A percentile compares a stretch with the other conserved stretches of the same genome.
Evolutionary conservation across 257 asterid species (phyloP).

Genomic region (Marsdenia floribunda): DNA sequence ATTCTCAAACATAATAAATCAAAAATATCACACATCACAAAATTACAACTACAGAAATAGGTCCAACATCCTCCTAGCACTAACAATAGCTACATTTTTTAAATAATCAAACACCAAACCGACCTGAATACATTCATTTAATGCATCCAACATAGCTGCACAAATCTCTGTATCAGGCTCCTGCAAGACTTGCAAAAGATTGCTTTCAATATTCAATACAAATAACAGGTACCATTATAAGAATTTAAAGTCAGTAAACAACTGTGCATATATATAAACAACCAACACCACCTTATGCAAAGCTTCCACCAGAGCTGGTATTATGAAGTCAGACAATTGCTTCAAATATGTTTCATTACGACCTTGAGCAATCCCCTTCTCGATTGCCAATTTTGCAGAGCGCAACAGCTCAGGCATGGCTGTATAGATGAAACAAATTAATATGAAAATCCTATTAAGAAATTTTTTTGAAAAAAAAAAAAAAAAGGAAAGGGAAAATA

Average conservation of each 20-base stretch:
- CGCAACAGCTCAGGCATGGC: slow-evolving; percentile 96
- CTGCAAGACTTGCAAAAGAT: slow-evolving; percentile 41
- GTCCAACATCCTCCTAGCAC: background rate
- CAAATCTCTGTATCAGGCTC: slow-evolving; percentile 96
- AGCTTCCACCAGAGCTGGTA: slow-evolving; percentile 85
- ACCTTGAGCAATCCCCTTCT: slow-evolving; percentile 87
- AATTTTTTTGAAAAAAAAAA: background rate
- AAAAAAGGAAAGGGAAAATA: background rate
- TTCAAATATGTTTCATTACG: slow-evolving; percentile 75
- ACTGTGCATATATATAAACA: background rate
- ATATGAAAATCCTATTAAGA: slow-evolving; percentile 6
- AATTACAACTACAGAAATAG: background rate
- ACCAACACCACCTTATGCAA: slow-evolving; percentile 59
- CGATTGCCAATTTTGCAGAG: slow-evolving; percentile 93
- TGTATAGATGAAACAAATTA: slow-evolving; percentile 27
- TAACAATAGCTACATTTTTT: background rate
- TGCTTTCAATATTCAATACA: slow-evolving; percentile 16
- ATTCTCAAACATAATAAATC: background rate
- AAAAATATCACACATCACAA: background rate
- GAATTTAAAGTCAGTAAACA: background rate
- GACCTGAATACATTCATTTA: slow-evolving; percentile 92
- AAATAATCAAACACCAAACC: slow-evolving; percentile 9
- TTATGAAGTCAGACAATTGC: slow-evolving; percentile 65
- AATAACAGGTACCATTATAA: slow-evolving; percentile 11
- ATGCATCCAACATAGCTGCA: slow-evolving; percentile 79